Evolutionary conservation across 805 yeast species (phyloP).

Genomic region (Torulaspora maleeae): DNA sequence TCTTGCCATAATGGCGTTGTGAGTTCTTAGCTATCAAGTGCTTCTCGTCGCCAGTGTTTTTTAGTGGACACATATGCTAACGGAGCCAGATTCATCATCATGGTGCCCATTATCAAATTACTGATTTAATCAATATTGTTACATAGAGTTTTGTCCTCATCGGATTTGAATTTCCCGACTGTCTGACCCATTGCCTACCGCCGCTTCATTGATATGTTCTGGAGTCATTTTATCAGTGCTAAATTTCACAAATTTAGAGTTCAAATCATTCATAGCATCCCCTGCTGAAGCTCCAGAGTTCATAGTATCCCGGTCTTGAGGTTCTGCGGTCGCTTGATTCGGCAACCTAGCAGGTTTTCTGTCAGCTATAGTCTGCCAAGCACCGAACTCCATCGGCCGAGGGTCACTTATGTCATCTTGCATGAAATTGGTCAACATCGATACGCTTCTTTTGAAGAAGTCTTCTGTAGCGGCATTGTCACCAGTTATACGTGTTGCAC

Average conservation of each 20-base stretch:
- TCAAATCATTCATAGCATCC: too few relatives aligned
- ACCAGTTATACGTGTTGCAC: conserved; percentile 12
- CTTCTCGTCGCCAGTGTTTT: background rate
- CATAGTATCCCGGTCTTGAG: background rate
- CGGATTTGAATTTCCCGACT: too few relatives aligned
- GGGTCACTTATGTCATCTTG: conserved; percentile 67
- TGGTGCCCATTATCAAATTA: background rate
- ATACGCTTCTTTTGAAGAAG: conserved; percentile 44
- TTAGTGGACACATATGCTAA: background rate
- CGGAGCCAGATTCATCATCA: background rate
- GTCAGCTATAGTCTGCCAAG: conserved; percentile 44
- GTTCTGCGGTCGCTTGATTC: background rate
- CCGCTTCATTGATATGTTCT: too few relatives aligned
- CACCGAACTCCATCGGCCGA: conserved; percentile 53
- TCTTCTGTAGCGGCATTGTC: conserved; percentile 23
- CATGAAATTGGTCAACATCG: conserved; percentile 54
- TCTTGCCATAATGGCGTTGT: too few relatives aligned
- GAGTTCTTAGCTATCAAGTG: too few relatives aligned
- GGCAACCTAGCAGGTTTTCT: conserved; percentile 1
- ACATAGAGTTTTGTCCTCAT: background rate
- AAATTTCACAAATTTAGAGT: too few relatives aligned
- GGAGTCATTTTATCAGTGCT: too few relatives aligned
- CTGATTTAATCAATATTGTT: background rate
- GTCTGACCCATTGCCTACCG: too few relatives aligned
- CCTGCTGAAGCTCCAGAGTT: too few relatives aligned